Evolutionary conservation across 805 yeast genomes (phyloP).

Genomic region (Wickerhamiella dianesei): DNA sequence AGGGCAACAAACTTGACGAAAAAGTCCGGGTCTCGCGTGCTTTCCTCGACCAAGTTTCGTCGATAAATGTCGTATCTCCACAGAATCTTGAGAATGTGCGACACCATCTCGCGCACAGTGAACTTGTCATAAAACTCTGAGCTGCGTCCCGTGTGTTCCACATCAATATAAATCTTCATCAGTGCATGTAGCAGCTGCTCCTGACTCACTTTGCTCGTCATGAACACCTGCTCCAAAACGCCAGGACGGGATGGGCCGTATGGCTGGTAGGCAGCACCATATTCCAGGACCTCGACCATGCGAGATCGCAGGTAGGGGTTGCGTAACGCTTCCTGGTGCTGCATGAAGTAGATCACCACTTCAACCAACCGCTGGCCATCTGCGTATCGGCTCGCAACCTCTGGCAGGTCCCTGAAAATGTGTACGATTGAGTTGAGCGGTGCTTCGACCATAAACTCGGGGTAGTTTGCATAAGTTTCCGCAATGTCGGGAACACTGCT

Average conservation of each 20-base stretch:
- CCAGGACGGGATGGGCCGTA: conserved; percentile 40
- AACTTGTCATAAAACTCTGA: conserved; percentile 94
- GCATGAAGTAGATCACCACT: conserved; percentile 60
- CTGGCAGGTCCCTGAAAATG: conserved; percentile 30
- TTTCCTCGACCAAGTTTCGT: conserved; percentile 52
- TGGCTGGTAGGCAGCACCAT: conserved; percentile 43
- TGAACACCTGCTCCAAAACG: conserved; percentile 53
- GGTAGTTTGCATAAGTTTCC: conserved; percentile 69
- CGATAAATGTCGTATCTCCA: conserved; percentile 67
- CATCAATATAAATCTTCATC: conserved; percentile 82
- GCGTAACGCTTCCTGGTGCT: conserved; percentile 53
- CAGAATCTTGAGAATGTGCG: conserved; percentile 65
- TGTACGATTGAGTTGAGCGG: conserved; percentile 30
- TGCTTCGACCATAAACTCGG: conserved; percentile 79
- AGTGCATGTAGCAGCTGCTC: conserved; percentile 66
- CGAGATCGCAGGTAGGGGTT: conserved; percentile 89
- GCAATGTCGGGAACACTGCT: conserved; percentile 33
- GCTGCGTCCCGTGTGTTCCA: conserved; percentile 90
- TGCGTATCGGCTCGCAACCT: conserved; percentile 35
- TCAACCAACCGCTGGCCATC: conserved; percentile 31
- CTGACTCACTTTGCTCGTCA: conserved; percentile 45
- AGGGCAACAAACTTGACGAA: conserved; percentile 82
- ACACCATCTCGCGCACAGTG: conserved; percentile 75
- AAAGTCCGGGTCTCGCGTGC: conserved; percentile 59
- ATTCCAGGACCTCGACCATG: conserved; percentile 64